Conservation (phyloP, 257 asterid species). For the Solanum pennellii region DNA sequence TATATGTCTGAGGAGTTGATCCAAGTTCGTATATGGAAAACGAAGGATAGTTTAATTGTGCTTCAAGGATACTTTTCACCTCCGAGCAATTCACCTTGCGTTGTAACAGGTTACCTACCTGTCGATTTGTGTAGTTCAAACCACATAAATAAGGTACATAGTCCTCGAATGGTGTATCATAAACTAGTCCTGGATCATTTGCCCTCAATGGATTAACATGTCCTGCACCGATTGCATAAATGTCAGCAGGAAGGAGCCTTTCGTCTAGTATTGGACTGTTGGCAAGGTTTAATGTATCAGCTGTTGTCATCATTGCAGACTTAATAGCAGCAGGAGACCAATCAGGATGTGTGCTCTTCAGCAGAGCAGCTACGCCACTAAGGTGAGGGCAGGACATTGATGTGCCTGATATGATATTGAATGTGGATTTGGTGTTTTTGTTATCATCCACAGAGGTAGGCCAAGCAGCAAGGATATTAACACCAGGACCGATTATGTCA, state of each 20-base stretch:
- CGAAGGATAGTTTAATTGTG: slow-evolving; percentile 8
- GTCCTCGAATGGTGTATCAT: slow-evolving; percentile 30
- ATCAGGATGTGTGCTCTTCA: slow-evolving; percentile 28
- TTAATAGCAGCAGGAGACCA: slow-evolving; percentile 48
- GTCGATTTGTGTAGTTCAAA: slow-evolving; percentile 17
- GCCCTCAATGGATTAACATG: slow-evolving; percentile 38
- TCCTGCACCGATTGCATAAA: slow-evolving; percentile 32
- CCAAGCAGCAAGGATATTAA: slow-evolving; percentile 45
- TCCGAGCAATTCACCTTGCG: slow-evolving; percentile 13
- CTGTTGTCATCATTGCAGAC: slow-evolving; percentile 49
- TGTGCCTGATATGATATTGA: slow-evolving; percentile 40
- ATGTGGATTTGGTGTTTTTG: slow-evolving; percentile 13
- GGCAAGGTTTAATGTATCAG: slow-evolving; percentile 18
- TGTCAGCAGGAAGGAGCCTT: slow-evolving; percentile 14
- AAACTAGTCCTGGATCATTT: slow-evolving; percentile 35
- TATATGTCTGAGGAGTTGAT: slow-evolving; percentile 13
- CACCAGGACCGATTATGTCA: slow-evolving; percentile 56
- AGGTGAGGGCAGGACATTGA: slow-evolving; percentile 50
- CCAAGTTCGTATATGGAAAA: neutral
- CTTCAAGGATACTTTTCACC: slow-evolving; percentile 12
- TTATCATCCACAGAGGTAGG: slow-evolving; percentile 17
- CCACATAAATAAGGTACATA: slow-evolving; percentile 33
- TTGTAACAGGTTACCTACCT: slow-evolving; percentile 6
- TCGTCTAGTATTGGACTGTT: slow-evolving; percentile 17
- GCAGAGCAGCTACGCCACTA: slow-evolving; percentile 31